phyloP scores from a whole-genome alignment of 768 basidiomycete species.

The Lentinula raphanica region DNA sequence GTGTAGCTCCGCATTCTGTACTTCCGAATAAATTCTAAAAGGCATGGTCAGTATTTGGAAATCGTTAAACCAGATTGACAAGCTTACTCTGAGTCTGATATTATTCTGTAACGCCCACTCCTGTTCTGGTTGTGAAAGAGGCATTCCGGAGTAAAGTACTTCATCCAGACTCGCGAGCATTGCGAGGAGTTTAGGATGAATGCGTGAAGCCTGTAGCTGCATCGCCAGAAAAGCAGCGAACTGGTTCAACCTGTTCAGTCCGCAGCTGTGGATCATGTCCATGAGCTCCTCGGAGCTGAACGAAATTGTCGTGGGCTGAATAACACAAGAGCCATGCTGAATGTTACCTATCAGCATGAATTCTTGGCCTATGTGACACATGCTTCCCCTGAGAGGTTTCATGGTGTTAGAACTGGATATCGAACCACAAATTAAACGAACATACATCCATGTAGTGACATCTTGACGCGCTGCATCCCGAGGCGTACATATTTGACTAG shows the following conservation, averaged over 20 bases:
- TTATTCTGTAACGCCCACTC: slow-evolving; percentile 43
- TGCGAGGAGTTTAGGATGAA: slow-evolving; percentile 40
- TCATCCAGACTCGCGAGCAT: slow-evolving; percentile 41
- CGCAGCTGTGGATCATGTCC: slow-evolving; percentile 47
- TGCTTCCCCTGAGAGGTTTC: slow-evolving; percentile 39
- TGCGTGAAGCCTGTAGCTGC: slow-evolving; percentile 43
- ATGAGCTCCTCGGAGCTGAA: slow-evolving; percentile 50
- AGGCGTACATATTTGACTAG: slow-evolving; percentile 45
- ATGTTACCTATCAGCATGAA: slow-evolving; percentile 43
- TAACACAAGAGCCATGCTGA: slow-evolving; percentile 53
- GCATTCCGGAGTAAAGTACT: slow-evolving; percentile 47
- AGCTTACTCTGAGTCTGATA: slow-evolving; percentile 39
- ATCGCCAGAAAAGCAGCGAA: slow-evolving; percentile 49
- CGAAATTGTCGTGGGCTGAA: slow-evolving; percentile 49
- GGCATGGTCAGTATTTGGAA: slow-evolving; percentile 3
- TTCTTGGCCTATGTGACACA: slow-evolving; percentile 49
- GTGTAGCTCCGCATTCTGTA: slow-evolving; percentile 52
- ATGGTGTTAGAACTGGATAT: background rate
- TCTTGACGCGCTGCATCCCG: slow-evolving; percentile 50
- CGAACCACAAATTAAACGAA: slow-evolving; percentile 9
- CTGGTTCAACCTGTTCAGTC: slow-evolving; percentile 51
- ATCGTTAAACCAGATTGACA: slow-evolving; percentile 1
- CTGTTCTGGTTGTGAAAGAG: slow-evolving; percentile 46
- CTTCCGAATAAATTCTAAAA: slow-evolving; percentile 51
- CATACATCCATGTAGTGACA: slow-evolving; percentile 65